These are phyloP conservation scores for Blepharisma japonicum DNA, from an alignment of 73 alveolate genomes.

Conservation along the genomic window DNA sequence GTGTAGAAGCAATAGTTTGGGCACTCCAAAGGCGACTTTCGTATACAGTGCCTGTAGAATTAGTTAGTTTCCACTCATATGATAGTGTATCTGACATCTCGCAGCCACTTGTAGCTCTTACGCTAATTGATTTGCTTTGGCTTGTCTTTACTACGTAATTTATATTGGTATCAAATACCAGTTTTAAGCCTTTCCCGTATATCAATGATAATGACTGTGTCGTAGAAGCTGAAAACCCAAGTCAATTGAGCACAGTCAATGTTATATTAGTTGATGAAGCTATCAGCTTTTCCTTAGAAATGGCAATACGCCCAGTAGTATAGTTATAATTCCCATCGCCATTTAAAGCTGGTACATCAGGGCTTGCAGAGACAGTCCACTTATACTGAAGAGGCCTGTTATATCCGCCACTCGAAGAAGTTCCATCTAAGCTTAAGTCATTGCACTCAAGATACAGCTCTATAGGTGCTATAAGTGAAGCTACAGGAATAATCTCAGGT, in stretches of 20 bases:
- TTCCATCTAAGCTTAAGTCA: neutral
- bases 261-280: neutral
- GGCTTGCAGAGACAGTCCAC: neutral
- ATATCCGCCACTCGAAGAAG: neutral
- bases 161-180: neutral
- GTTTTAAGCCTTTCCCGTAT: neutral
- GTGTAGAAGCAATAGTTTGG: neutral
- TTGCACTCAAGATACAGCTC: neutral
- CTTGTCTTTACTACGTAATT: neutral
- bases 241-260: neutral
- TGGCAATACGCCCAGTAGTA: neutral
- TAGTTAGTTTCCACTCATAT: neutral
- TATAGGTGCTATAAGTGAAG: slow-evolving; percentile 18
- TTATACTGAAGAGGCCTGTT: neutral
- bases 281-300: neutral
- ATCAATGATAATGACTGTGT: neutral
- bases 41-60: neutral
- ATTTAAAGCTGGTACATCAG: neutral
- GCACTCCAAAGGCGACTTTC: neutral
- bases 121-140: neutral
- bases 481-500: neutral
- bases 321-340: neutral
- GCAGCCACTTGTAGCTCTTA: slow-evolving; percentile 18
- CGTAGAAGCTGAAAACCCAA: neutral
- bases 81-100: neutral